Conservation (phyloP, 2,329 filamentous ascomycete genomes). For the Clonostachys byssicola region DNA sequence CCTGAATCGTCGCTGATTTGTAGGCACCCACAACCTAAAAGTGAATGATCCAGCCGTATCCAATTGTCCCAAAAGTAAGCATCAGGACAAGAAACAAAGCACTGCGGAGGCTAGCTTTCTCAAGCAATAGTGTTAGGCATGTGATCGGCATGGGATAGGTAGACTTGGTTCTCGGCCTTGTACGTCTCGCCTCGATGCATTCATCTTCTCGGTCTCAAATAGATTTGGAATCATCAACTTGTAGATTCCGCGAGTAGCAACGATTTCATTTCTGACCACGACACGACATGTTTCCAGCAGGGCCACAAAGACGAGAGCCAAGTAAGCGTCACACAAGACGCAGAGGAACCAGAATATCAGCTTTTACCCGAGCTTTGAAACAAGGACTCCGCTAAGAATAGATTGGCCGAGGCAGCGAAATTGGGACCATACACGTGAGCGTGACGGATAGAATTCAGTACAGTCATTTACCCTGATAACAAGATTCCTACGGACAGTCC, state of each 20-base stretch:
- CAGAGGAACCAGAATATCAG: conserved; percentile 44
- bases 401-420: too few relatives aligned
- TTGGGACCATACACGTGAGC: too few relatives aligned
- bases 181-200: too few relatives aligned
- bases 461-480: too few relatives aligned
- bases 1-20: neutral
- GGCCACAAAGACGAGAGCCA: conserved; percentile 28
- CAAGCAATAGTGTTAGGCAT: conserved; percentile 5
- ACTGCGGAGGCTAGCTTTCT: neutral
- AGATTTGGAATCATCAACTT: too few relatives aligned
- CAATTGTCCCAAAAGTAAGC: conserved; percentile 1
- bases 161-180: too few relatives aligned
- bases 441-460: too few relatives aligned
- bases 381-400: conserved; percentile 40
- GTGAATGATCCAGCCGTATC: neutral
- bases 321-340: conserved; percentile 22
- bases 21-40: neutral
- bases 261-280: neutral
- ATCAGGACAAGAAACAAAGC: conserved; percentile 1
- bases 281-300: conserved; percentile 23
- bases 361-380: conserved; percentile 41
- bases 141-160: neutral
- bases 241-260: too few relatives aligned
- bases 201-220: neutral
- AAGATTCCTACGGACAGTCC: too few relatives aligned